These are phyloP conservation scores for Lachnellula occidentalis DNA, from an alignment of 2,329 filamentous ascomycete genomes.

Conservation along the genomic window DNA sequence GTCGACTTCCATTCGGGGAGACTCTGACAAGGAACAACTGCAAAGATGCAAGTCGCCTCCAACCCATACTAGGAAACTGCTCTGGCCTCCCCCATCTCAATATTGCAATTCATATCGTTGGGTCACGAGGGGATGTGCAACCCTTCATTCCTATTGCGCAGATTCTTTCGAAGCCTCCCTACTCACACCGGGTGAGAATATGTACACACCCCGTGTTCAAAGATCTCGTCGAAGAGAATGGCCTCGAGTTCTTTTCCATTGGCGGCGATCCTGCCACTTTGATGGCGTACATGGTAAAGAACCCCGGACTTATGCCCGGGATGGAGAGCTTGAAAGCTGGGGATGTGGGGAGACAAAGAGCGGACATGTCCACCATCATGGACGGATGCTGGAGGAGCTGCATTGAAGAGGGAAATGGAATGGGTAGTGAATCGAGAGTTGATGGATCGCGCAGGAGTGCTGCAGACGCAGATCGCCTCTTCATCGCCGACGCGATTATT, in stretches of 20 bases:
- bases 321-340: conserved; percentile 69
- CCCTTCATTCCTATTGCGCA: conserved; percentile 72
- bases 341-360: conserved; percentile 66
- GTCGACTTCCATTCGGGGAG: conserved; percentile 6
- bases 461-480: conserved; percentile 42
- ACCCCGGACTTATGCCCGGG: conserved; percentile 76
- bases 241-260: conserved; percentile 73
- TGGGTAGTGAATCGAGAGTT: conserved; percentile 2
- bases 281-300: conserved; percentile 72
- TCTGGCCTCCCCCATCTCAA: conserved; percentile 44
- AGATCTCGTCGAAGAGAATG: conserved; percentile 64
- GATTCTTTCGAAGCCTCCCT: conserved; percentile 56
- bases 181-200: conserved; percentile 69
- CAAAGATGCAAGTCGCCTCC: conserved; percentile 11
- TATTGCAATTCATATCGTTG: conserved; percentile 80
- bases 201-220: conserved; percentile 74
- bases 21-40: conserved; percentile 17
- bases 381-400: conserved; percentile 80
- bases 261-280: conserved; percentile 62
- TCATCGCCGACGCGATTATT: conserved; percentile 70
- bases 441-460: not conserved
- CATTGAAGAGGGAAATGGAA: conserved; percentile 67
- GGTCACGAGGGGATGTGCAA: conserved; percentile 72
- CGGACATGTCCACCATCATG: conserved; percentile 69
- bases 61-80: conserved; percentile 13